Conservation (phyloP, 2,329 filamentous ascomycete genomes). For the Colletotrichum incanum region DNA sequence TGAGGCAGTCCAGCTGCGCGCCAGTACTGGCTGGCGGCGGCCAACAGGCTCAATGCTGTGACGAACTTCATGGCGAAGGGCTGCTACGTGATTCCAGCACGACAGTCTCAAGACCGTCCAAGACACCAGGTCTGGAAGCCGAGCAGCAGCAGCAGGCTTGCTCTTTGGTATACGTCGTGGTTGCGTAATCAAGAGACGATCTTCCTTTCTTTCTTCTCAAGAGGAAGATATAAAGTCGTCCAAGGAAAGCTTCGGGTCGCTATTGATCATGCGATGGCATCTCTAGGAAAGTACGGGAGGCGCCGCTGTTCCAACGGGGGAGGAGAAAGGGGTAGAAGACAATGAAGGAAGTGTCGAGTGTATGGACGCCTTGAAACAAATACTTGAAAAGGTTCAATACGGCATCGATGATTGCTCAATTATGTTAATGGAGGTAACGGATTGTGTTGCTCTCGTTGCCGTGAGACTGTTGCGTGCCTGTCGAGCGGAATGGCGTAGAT, state of each 20-base stretch:
- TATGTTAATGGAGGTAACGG: neutral
- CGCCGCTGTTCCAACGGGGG: slow-evolving; percentile 33
- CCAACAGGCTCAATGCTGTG: slow-evolving; percentile 25
- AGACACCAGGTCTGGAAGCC: slow-evolving; percentile 41
- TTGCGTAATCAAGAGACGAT: slow-evolving; percentile 1
- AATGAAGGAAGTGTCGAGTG: slow-evolving; percentile 7
- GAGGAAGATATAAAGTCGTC: neutral
- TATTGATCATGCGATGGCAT: slow-evolving; percentile 30
- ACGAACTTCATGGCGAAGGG: slow-evolving; percentile 30
- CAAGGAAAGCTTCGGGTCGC: slow-evolving; percentile 1
- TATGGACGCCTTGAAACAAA: slow-evolving; percentile 21
- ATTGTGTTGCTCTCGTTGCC: slow-evolving; percentile 26
- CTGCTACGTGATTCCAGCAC: slow-evolving; percentile 36
- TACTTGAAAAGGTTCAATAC: slow-evolving; percentile 5
- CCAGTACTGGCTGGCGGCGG: slow-evolving; percentile 33
- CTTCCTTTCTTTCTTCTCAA: neutral
- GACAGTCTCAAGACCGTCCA: slow-evolving; percentile 28
- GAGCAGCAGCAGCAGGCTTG: slow-evolving; percentile 23
- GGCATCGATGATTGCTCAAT: neutral
- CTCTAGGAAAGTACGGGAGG: slow-evolving; percentile 27
- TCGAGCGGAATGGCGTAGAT: slow-evolving; percentile 25
- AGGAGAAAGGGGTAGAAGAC: neutral
- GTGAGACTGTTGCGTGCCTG: slow-evolving; percentile 38
- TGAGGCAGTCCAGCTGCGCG: slow-evolving; percentile 33
- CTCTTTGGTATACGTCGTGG: neutral